These are phyloP conservation scores for Trichaptum fuscoviolaceum DNA, from an alignment of 768 basidiomycete genomes.

Conservation along the genomic window DNA sequence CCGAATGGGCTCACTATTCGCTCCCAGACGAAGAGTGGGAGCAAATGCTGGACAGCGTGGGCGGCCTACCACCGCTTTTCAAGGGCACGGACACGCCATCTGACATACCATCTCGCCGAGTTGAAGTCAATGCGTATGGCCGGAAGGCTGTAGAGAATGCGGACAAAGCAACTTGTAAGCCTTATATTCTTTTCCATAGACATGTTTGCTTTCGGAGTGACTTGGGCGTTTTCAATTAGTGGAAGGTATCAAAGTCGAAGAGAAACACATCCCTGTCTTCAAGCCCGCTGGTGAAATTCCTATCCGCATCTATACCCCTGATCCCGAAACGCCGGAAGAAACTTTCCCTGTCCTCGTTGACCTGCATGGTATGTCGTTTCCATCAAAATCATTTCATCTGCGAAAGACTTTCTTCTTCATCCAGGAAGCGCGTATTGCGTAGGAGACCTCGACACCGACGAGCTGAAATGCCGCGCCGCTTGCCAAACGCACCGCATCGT, in stretches of 20 bases:
- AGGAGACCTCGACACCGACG: constrained; percentile 17
- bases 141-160: neutral
- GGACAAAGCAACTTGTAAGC: neutral
- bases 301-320: neutral
- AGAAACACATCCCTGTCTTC: neutral
- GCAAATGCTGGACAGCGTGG: neutral
- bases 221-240: neutral
- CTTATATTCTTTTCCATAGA: neutral
- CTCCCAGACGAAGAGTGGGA: neutral
- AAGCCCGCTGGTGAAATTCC: neutral
- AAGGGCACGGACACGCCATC: neutral
- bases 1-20: neutral
- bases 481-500: constrained; percentile 12
- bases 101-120: neutral
- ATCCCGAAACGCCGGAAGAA: neutral
- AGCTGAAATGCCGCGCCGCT: constrained; percentile 12
- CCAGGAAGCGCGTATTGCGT: neutral
- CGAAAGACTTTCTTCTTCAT: too few relatives aligned
- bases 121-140: neutral
- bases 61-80: neutral
- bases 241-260: neutral
- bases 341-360: neutral
- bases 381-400: too few relatives aligned
- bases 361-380: neutral
- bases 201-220: too few relatives aligned